Conservation (phyloP, 805 yeast species). For the Saccharomycopsis olivae region DNA sequence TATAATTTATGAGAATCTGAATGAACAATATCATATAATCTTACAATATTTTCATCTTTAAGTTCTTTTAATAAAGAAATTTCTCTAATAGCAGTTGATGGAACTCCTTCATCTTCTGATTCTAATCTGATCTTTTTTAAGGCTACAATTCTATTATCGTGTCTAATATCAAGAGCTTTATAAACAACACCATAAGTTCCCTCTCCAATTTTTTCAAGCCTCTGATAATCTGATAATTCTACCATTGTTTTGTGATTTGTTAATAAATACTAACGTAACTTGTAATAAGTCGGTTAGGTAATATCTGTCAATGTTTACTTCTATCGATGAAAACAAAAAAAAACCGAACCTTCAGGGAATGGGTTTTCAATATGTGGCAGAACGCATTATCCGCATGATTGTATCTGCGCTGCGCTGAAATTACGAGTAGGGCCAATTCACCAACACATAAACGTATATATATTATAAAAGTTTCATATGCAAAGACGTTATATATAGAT, state of each 20-base stretch:
- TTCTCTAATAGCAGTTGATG: conserved; percentile 95
- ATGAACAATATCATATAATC: conserved; percentile 88
- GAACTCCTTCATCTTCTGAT: conserved; percentile 97
- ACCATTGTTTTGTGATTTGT: conserved; percentile 57
- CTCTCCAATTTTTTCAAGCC: conserved; percentile 94
- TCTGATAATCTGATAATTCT: conserved; percentile 84
- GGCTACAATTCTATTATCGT: conserved; percentile 91
- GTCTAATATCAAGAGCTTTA: conserved; percentile 82
- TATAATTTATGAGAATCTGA: conserved; percentile 88
- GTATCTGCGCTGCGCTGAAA: too few species aligned
- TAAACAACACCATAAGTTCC: conserved; percentile 98
- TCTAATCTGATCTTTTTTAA: conserved; percentile 90
- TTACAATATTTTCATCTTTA: conserved; percentile 86
- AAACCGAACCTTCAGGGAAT: too few species aligned
- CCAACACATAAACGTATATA: too few species aligned
- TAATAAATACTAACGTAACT: too few species aligned
- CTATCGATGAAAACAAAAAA: too few species aligned
- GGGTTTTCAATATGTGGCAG: too few species aligned
- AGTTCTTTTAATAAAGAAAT: conserved; percentile 89
- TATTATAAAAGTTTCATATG: too few species aligned
- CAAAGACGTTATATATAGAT: too few species aligned
- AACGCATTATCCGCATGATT: too few species aligned
- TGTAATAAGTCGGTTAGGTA: too few species aligned
- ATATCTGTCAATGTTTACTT: too few species aligned
- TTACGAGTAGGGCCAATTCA: too few species aligned